Percentiles rank a stretch among this genome's conserved stretches.
phyloP scores from a whole-genome alignment of 2,329 filamentous ascomycete genomes.

The Fusarium neocosmosporiellum region DNA sequence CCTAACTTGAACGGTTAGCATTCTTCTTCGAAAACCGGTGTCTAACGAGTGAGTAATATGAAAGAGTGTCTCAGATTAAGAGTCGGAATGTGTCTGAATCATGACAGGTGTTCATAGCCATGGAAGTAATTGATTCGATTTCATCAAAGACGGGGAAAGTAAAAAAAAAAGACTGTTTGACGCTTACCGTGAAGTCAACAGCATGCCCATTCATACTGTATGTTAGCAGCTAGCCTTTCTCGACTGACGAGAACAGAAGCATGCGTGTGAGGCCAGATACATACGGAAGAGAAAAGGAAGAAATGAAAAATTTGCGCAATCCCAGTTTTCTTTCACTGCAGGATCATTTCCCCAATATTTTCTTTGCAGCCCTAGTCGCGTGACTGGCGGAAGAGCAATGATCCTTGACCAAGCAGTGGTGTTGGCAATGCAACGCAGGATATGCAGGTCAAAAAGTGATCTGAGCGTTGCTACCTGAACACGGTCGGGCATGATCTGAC shows the following conservation, averaged over 20 bases:
- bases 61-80: not conserved
- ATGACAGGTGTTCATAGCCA: slow-evolving; percentile 2
- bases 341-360: not conserved
- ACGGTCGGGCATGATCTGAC: not conserved
- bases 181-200: not conserved
- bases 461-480: not conserved
- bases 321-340: not conserved
- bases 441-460: not conserved
- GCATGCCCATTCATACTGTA: too few relatives aligned
- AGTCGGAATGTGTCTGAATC: slow-evolving; percentile 3
- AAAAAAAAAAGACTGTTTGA: not conserved
- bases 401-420: not conserved
- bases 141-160: not conserved
- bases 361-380: not conserved
- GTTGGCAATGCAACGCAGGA: not conserved
- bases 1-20: not conserved
- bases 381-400: not conserved
- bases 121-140: slow-evolving; percentile 12
- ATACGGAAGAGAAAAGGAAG: not conserved
- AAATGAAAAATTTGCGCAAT: not conserved
- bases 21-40: not conserved
- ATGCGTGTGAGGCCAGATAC: not conserved
- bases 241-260: not conserved
- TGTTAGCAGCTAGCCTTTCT: not conserved
- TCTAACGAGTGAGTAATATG: not conserved